Percentiles rank a stretch among this genome's conserved stretches.
phyloP scores from a whole-genome alignment of 306 rosid genomes.

The Fagus crenata region DNA sequence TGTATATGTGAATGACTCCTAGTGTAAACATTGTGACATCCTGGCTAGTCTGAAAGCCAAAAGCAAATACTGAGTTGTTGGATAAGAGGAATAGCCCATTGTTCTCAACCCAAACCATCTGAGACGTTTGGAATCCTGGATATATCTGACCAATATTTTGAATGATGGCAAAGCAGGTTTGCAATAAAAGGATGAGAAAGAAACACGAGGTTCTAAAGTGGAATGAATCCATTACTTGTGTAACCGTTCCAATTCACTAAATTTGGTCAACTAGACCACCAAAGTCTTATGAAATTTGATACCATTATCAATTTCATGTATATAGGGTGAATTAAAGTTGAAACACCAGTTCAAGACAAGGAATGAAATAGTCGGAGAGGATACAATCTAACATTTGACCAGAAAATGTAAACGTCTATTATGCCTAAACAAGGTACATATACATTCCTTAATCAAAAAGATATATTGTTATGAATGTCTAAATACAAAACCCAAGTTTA shows the following conservation, averaged over 20 bases:
- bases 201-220: conserved; percentile 11
- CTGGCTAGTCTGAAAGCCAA: conserved; percentile 26
- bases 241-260: not conserved
- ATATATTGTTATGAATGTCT: not conserved
- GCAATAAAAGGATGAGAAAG: conserved; percentile 9
- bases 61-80: conserved; percentile 30
- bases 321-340: not conserved
- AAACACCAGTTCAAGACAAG: not conserved
- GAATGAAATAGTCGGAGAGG: not conserved
- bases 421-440: not conserved
- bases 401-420: too few relatives aligned
- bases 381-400: too few relatives aligned
- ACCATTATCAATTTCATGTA: not conserved
- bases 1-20: conserved; percentile 27
- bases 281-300: too few relatives aligned
- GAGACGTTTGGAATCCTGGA: conserved; percentile 41
- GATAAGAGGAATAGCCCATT: conserved; percentile 33
- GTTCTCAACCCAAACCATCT: conserved; percentile 17
- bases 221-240: not conserved
- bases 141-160: conserved; percentile 24
- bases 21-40: conserved; percentile 27
- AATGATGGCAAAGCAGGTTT: conserved; percentile 23
- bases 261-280: not conserved
- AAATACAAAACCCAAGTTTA: not conserved
- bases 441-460: too few relatives aligned